Base-by-base conservation (phyloP, 192 early-diverging fungal species). In the Rhizoclosmatium sp. region DNA sequence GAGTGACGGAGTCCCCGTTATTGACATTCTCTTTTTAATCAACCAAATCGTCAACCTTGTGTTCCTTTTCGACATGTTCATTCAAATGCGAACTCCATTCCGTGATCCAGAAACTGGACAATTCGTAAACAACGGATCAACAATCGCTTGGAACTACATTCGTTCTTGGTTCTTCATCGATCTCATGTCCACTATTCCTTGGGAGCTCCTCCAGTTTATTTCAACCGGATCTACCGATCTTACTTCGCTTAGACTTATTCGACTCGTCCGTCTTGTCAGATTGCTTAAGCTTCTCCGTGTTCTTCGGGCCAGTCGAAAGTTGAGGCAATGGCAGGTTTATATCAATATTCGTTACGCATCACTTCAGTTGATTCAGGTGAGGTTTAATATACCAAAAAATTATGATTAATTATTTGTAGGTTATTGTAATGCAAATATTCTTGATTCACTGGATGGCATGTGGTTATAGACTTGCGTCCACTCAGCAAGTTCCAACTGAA, bases 401-500 rank as follows among this genome's bases (percentile, higher is more conserved):
- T 39, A 21, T 21, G 40, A 72, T 31, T 12, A 62, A 45, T 42
- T 46, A 16, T n/a, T 19, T 3, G 12, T 31, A 88, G 87, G 75
- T 64, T 51, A 47, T 64, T 54, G 69, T 88, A 42, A 77, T 85
- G 16, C 79, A 83, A 45, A 23, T 86, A 14, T 86, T 88, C 65
- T 16, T 85, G 21, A 80, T 85, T 39, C 87, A 88, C 71, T 88
- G 87, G 87, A 31, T 88, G 1, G 87, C 85, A 3, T 88, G 87
- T 66, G 85, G 83, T 12, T 88, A 80, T 69, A 71, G 85, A 39
- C 64, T 88, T 12, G 83, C 83, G 9, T 79, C 80, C 12, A 80
- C 84, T 1, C 56, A 64, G 48, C 78, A 84, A 42, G 64, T 71
- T 31, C 82, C 83, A 14, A 47, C 54, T 49, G 81, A 88, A 42